A percentile compares a stretch with the other conserved stretches of the same genome.
phyloP scores from a whole-genome alignment of 495 filamentous ascomycete genomes.

The Daldinia decipiens region DNA sequence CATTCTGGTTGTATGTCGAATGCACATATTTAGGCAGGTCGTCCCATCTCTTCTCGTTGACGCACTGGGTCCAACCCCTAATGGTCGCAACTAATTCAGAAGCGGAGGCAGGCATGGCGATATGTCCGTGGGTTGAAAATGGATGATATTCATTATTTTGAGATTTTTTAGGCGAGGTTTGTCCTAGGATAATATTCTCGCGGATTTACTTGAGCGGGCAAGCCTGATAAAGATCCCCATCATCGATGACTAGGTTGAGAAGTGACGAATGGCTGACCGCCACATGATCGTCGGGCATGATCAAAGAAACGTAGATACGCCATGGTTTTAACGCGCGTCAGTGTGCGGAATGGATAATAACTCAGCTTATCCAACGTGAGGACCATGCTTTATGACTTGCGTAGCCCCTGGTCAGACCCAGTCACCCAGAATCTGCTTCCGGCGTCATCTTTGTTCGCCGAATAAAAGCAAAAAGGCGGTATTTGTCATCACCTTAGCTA shows the following conservation, averaged over 20 bases:
- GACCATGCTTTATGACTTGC: not conserved
- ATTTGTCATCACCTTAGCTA: conserved; percentile 12
- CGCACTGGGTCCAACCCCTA: conserved; percentile 26
- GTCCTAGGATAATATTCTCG: not conserved
- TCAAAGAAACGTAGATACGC: conserved; percentile 7
- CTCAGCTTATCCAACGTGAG: not conserved
- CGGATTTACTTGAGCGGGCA: not conserved
- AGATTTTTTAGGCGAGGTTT: not conserved
- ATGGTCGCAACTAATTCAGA: conserved; percentile 32
- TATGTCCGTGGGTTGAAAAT: not conserved
- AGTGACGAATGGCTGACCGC: conserved; percentile 27
- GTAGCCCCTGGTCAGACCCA: conserved; percentile 9
- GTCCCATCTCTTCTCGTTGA: conserved; percentile 41
- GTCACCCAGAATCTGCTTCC: not conserved
- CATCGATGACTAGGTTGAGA: conserved; percentile 4
- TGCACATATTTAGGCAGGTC: conserved; percentile 32
- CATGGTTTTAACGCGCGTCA: not conserved
- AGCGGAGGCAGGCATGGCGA: conserved; percentile 28
- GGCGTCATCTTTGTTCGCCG: conserved; percentile 11
- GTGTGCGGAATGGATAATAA: not conserved
- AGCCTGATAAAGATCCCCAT: conserved; percentile 6
- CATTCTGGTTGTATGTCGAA: conserved; percentile 35
- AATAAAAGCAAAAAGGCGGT: conserved; percentile 28
- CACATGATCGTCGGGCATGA: conserved; percentile 32
- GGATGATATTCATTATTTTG: conserved; percentile 1